phyloP scores from a whole-genome alignment of 495 filamentous ascomycete genomes.

The Neurospora africana region DNA sequence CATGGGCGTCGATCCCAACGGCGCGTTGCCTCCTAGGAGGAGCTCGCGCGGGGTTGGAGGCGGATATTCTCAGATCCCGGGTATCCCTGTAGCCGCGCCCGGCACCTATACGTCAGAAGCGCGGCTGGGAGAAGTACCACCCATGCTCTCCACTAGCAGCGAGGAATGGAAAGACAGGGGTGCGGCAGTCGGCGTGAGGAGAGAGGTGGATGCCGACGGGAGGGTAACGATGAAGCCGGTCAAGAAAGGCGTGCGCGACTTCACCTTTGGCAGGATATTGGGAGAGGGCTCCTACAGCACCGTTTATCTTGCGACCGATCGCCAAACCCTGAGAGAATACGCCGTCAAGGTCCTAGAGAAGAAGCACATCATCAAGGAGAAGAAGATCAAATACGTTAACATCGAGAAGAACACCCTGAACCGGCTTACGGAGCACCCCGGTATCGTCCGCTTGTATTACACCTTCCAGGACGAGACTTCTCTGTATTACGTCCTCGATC shows the following conservation, averaged over 20 bases:
- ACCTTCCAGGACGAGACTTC: constrained; percentile 97
- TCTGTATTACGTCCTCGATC: constrained; percentile 91
- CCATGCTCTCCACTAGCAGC: constrained; percentile 60
- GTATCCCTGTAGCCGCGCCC: constrained; percentile 25
- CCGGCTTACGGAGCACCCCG: constrained; percentile 89
- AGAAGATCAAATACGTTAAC: constrained; percentile 99
- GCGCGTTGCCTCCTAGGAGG: constrained; percentile 52
- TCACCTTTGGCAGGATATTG: constrained; percentile 82
- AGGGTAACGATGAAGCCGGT: constrained; percentile 70
- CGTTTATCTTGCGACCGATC: constrained; percentile 86
- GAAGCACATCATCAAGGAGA: constrained; percentile 98
- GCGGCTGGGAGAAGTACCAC: constrained; percentile 22
- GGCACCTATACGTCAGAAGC: constrained; percentile 35
- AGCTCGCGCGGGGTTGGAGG: constrained; percentile 53
- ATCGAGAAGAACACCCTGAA: constrained; percentile 99
- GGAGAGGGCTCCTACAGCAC: constrained; percentile 98
- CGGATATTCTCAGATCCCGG: constrained; percentile 34
- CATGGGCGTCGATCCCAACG: constrained; percentile 40
- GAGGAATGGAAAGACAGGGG: constrained; percentile 96
- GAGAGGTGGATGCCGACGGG: constrained; percentile 75
- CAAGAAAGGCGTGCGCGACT: constrained; percentile 97
- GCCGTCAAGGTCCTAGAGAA: constrained; percentile 98
- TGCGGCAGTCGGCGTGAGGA: constrained; percentile 66
- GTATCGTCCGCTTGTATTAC: constrained; percentile 94
- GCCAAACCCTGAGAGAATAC: constrained; percentile 91